Evolutionary conservation across 2,329 filamentous ascomycete species (phyloP).

Genomic region (Beauveria rudraprayagi): DNA sequence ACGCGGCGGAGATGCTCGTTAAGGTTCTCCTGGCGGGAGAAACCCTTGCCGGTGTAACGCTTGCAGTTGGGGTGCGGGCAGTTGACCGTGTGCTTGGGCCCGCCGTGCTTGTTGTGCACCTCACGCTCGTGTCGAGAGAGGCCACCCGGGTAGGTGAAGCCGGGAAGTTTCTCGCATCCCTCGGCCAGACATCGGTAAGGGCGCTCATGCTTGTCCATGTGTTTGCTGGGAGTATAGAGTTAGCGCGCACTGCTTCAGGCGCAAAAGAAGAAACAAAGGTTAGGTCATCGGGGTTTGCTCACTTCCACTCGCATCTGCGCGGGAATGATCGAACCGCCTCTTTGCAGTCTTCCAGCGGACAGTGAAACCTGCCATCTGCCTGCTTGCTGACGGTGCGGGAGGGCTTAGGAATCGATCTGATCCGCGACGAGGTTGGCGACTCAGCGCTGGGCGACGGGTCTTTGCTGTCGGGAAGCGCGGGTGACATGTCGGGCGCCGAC

Average conservation of each 20-base stretch:
- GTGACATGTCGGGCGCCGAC: slow-evolving; percentile 24
- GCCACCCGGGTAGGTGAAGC: slow-evolving; percentile 92
- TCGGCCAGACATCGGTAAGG: slow-evolving; percentile 78
- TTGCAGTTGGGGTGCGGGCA: slow-evolving; percentile 86
- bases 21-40: slow-evolving; percentile 87
- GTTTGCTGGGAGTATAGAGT: slow-evolving; percentile 54
- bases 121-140: slow-evolving; percentile 85
- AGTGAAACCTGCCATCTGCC: slow-evolving; percentile 66
- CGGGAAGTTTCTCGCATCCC: slow-evolving; percentile 85
- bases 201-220: slow-evolving; percentile 96
- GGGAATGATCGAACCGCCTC: slow-evolving; percentile 59
- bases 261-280: neutral
- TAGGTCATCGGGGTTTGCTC: slow-evolving; percentile 32
- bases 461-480: slow-evolving; percentile 26
- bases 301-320: slow-evolving; percentile 92
- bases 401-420: slow-evolving; percentile 51
- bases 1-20: slow-evolving; percentile 88
- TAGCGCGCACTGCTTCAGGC: slow-evolving; percentile 14
- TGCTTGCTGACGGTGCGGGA: slow-evolving; percentile 54
- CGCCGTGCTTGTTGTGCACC: slow-evolving; percentile 84
- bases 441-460: slow-evolving; percentile 24
- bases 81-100: slow-evolving; percentile 77
- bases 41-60: slow-evolving; percentile 77
- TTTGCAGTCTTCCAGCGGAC: slow-evolving; percentile 61
- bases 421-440: slow-evolving; percentile 31